Evolutionary conservation across 345 rosid genomes (phyloP), one percentile per base, ranked within the genome.

Genomic region (Nasturtium officinale): DNA sequence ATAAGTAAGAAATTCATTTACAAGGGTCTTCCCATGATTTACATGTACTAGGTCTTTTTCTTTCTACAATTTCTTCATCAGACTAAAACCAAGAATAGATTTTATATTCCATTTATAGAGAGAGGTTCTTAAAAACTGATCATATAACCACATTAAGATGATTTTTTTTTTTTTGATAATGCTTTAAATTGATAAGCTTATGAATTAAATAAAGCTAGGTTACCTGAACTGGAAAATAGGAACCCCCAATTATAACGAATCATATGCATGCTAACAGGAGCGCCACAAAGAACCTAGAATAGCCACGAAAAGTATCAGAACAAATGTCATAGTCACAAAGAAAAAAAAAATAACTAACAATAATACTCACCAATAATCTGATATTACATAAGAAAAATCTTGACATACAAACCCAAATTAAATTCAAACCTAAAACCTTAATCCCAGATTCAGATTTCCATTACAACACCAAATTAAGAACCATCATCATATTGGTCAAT

Each of bases 171-270:
- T 23, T 23, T 23, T 23, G 25, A 43, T 5, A 65, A 73, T 12
- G 59, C 56, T 26, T 32, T 18, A 75, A 38, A 65, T 67, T 7
- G 9, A 68, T 61, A 20, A 29, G 17, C 38, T 47, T 23, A 2
- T 23, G 9, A 30, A 16, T 56, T 32, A 15, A 51, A 25, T 28
- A 29, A 60, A 52, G 20, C 59, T 58, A 51, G 4, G 4, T 85
- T 83, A 94, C 98, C 97, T 85, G 78, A 84, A 80, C 75, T 83
- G 85, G 82, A 81, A 90, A 94, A 87, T 11, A 94, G 80, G 66
- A 89, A 73, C 97, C 98, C 28, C 98, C 98, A 40, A 90, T 87
- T 52, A 86, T 11, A 66, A 94, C 90, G 82, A 94, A 94, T 3
- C 96, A 87, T 85, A 87, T 68, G 83, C 98, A 94, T 67, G 91